Conservation (phyloP, 2,329 filamentous ascomycete genomes). For the Colletotrichum gigasporum region DNA sequence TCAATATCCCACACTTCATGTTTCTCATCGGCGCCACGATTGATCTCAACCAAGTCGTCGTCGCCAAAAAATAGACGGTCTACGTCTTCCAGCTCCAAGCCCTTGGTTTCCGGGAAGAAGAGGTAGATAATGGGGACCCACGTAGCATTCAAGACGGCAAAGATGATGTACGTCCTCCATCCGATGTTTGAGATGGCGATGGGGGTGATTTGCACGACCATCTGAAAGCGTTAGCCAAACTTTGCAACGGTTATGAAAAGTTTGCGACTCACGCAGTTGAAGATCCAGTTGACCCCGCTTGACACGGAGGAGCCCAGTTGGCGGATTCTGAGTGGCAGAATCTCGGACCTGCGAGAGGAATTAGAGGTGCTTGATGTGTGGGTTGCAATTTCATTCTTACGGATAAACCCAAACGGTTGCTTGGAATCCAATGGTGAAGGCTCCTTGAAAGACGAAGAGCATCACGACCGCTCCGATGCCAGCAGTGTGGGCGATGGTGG, state of each 20-base stretch:
- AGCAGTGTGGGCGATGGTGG: slow-evolving; percentile 40
- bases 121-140: slow-evolving; percentile 43
- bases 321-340: slow-evolving; percentile 41
- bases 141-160: slow-evolving; percentile 38
- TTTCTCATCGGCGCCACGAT: background rate
- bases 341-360: slow-evolving; percentile 39
- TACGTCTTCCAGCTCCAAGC: slow-evolving; percentile 53
- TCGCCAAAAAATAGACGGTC: slow-evolving; percentile 34
- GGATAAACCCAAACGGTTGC: slow-evolving; percentile 46
- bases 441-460: slow-evolving; percentile 51
- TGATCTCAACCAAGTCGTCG: slow-evolving; percentile 35
- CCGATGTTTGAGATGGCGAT: slow-evolving; percentile 27
- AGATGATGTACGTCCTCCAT: slow-evolving; percentile 40
- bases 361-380: background rate
- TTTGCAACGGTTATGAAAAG: background rate
- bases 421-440: slow-evolving; percentile 50
- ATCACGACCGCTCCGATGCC: slow-evolving; percentile 51
- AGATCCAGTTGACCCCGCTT: slow-evolving; percentile 45
- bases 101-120: slow-evolving; percentile 43
- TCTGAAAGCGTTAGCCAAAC: background rate
- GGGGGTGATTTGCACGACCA: slow-evolving; percentile 33
- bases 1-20: slow-evolving; percentile 16
- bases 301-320: slow-evolving; percentile 44
- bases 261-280: slow-evolving; percentile 43
- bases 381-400: slow-evolving; percentile 15